Conservation (phyloP, 1,284 basidiomycete species). For the Rhodotorula sp. region DNA sequence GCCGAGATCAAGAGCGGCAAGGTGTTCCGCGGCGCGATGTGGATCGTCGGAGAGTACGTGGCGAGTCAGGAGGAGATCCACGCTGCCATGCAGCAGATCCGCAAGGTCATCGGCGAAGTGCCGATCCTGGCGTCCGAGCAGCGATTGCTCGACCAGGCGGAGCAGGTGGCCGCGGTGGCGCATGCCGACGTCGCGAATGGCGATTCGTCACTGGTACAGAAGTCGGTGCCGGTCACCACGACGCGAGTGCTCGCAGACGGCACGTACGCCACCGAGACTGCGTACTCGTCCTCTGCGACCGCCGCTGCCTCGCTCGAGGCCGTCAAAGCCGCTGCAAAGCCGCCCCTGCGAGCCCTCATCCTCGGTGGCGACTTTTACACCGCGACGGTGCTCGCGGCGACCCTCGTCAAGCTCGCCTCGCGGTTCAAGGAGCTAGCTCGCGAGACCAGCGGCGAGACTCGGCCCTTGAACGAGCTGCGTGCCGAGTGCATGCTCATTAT, state of each 20-base stretch:
- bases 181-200: slow-evolving; percentile 41
- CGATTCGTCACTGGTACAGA: slow-evolving; percentile 42
- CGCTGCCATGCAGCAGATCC: slow-evolving; percentile 72
- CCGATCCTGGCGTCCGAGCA: slow-evolving; percentile 90
- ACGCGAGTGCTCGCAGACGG: slow-evolving; percentile 85
- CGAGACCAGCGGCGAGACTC: slow-evolving; percentile 52
- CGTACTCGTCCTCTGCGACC: slow-evolving; percentile 64
- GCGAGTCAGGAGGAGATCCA: slow-evolving; percentile 65
- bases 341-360: slow-evolving; percentile 82
- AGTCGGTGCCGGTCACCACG: slow-evolving; percentile 53
- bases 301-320: slow-evolving; percentile 67
- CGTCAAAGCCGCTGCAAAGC: slow-evolving; percentile 81
- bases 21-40: slow-evolving; percentile 92
- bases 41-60: slow-evolving; percentile 97
- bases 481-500: slow-evolving; percentile 99
- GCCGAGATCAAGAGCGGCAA: slow-evolving; percentile 93
- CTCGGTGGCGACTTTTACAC: slow-evolving; percentile 98
- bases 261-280: slow-evolving; percentile 96
- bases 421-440: slow-evolving; percentile 66
- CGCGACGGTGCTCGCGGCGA: slow-evolving; percentile 80
- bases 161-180: slow-evolving; percentile 56
- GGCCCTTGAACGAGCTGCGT: slow-evolving; percentile 68
- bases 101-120: slow-evolving; percentile 89
- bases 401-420: slow-evolving; percentile 88
- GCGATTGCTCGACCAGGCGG: slow-evolving; percentile 70